A percentile compares a stretch with the other conserved stretches of the same genome.
phyloP scores from a whole-genome alignment of 352 stramenopile species.

The Pythium coloratum region DNA sequence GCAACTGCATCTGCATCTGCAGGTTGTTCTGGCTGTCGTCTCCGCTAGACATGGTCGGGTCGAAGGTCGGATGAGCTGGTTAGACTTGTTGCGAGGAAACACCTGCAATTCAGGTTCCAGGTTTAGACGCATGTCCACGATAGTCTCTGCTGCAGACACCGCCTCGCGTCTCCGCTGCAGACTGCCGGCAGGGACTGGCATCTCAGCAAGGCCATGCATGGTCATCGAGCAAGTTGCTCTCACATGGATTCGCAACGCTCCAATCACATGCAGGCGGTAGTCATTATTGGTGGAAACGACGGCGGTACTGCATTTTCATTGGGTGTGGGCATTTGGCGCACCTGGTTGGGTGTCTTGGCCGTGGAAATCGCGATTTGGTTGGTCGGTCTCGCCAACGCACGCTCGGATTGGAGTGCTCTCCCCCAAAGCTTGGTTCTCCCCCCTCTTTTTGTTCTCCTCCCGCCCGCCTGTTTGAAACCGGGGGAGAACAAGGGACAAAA shows the following conservation, averaged over 20 bases:
- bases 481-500: constrained; percentile 3
- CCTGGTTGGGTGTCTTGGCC: constrained; percentile 41
- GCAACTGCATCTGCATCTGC: constrained; percentile 86
- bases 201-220: not conserved
- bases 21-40: constrained; percentile 62
- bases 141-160: not conserved
- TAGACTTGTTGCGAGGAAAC: not conserved
- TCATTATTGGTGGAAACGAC: constrained; percentile 78
- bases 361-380: constrained; percentile 39
- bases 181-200: not conserved
- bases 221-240: not conserved
- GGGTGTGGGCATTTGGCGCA: constrained; percentile 33
- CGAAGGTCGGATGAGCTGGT: not conserved
- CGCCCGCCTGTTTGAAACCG: constrained; percentile 8
- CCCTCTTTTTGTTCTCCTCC: constrained; percentile 19
- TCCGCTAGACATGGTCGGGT: constrained; percentile 51
- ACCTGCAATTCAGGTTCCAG: not conserved
- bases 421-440: not conserved
- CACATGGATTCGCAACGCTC: constrained; percentile 31
- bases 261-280: constrained; percentile 38
- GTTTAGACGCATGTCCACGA: not conserved
- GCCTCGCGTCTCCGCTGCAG: not conserved
- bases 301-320: constrained; percentile 61
- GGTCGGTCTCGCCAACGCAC: constrained; percentile 22
- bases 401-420: not conserved